These are phyloP conservation scores for Nicotiana attenuata DNA, from an alignment of 257 asterid genomes.

Conservation along the genomic window DNA sequence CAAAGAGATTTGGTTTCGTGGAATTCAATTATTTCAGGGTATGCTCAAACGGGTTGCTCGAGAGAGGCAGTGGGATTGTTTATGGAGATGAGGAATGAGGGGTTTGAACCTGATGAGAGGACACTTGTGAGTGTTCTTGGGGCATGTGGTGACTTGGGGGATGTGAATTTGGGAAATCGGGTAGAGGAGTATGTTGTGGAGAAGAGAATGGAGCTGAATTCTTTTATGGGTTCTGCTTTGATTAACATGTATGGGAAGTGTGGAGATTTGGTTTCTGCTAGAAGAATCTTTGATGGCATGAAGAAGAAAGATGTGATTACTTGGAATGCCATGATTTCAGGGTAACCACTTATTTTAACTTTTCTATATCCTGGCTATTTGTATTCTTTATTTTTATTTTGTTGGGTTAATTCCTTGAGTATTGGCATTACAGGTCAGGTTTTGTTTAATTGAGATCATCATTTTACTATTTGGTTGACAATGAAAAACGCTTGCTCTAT, in stretches of 20 bases:
- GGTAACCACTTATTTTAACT: conserved; percentile 31
- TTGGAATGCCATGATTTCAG: conserved; percentile 94
- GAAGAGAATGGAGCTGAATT: conserved; percentile 44
- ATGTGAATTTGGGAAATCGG: conserved; percentile 55
- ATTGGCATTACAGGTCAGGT: not conserved
- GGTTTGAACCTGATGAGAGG: conserved; percentile 74
- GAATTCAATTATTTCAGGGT: conserved; percentile 83
- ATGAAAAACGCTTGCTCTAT: no score
- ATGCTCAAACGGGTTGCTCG: conserved; percentile 56
- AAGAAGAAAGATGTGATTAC: conserved; percentile 50
- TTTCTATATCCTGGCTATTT: not conserved
- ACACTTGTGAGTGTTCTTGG: conserved; percentile 74
- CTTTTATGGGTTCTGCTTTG: conserved; percentile 75
- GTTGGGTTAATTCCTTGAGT: not conserved
- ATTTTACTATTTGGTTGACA: not conserved
- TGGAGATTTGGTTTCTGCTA: conserved; percentile 69
- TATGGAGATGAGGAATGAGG: conserved; percentile 48
- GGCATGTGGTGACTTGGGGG: conserved; percentile 79
- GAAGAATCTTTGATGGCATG: conserved; percentile 45
- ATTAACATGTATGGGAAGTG: conserved; percentile 79
- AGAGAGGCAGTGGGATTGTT: conserved; percentile 69
- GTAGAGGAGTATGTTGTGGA: conserved; percentile 42
- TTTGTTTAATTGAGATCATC: not conserved
- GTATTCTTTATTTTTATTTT: not conserved
- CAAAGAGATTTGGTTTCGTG: conserved; percentile 73